Evolutionary conservation across 169 alveolate species (phyloP), one percentile per base, ranked within the genome.

Genomic region (Cryptosporidium parvum): DNA sequence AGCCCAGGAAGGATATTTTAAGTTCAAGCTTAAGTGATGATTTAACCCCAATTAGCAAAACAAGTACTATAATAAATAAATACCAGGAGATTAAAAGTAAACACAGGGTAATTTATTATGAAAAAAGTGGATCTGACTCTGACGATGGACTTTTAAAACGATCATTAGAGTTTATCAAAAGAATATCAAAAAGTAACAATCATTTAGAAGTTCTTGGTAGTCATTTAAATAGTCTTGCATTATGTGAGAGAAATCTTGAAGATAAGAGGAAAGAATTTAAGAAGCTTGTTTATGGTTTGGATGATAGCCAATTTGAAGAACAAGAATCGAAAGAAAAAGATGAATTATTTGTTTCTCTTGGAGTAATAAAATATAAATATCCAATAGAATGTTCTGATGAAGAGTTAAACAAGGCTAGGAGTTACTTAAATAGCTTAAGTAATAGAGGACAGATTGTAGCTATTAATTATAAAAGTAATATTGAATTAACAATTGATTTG

Each of bases 181-280:
- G 6, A 5, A 35, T 80, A 31, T 62, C 80, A 6, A 44, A 26
- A 33, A 80, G 35, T 6, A 80, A 80, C n/a, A 65, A 18, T 29
- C 72, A 80, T 39, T 42, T 80, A 29, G 89, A 80, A 18, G 70
- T 39, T 37, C 48, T 80, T 21, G 89, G 70, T 4, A 80, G 18
- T 21, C 89, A 80, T 7, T 65, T 80, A 42, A 44, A 80, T 80
- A 80, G 75, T 23, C 89, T 80, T 29, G 89, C 89, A 6, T 42
- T 80, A 29, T 80, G 75, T 37, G 89, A 80, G 48, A 58, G 56
- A 29, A 59, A 80, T 29, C 45, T 80, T 9, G 89, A 80, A 23
- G 31, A 39, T 23, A 65, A 48, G 42, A 58, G 75, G 18, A 80
- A 21, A n/a, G 89, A 80, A 10, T 80, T 80, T 48, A 80, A 45